Conservation (phyloP, 2,329 filamentous ascomycete genomes). For the Colletotrichum coccodes region DNA sequence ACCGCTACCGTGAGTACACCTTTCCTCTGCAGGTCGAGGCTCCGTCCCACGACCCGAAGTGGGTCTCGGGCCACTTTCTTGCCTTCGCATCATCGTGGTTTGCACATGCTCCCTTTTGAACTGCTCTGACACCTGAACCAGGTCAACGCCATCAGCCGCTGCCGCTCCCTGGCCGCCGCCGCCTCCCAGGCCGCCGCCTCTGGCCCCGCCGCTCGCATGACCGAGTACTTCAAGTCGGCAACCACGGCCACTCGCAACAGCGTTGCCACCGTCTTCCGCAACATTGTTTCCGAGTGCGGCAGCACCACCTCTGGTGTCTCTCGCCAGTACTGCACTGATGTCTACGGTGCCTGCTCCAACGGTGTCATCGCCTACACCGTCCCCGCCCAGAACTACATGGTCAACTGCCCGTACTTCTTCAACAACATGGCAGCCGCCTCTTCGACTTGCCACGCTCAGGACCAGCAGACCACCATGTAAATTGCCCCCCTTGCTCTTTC, state of each 20-base stretch:
- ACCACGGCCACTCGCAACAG: slow-evolving; percentile 52
- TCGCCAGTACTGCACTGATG: slow-evolving; percentile 68
- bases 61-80: background rate
- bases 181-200: slow-evolving; percentile 63
- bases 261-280: slow-evolving; percentile 61
- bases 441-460: slow-evolving; percentile 17
- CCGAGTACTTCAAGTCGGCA: slow-evolving; percentile 73
- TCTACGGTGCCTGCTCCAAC: slow-evolving; percentile 58
- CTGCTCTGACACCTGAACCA: background rate
- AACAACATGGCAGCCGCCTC: slow-evolving; percentile 13
- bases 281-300: slow-evolving; percentile 64
- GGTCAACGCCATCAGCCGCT: slow-evolving; percentile 62
- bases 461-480: slow-evolving; percentile 66
- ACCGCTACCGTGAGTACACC: slow-evolving; percentile 45
- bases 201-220: slow-evolving; percentile 59
- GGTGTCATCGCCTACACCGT: slow-evolving; percentile 71
- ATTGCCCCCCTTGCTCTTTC: too few relatives aligned
- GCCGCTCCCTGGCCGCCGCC: slow-evolving; percentile 60
- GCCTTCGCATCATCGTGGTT: background rate
- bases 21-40: background rate
- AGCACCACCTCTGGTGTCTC: slow-evolving; percentile 59
- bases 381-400: slow-evolving; percentile 62
- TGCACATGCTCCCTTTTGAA: background rate
- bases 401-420: slow-evolving; percentile 58
- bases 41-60: background rate